Evolutionary conservation across 164 flowering plant species (phyloP).

Genomic region (Euptelea pleiosperma): DNA sequence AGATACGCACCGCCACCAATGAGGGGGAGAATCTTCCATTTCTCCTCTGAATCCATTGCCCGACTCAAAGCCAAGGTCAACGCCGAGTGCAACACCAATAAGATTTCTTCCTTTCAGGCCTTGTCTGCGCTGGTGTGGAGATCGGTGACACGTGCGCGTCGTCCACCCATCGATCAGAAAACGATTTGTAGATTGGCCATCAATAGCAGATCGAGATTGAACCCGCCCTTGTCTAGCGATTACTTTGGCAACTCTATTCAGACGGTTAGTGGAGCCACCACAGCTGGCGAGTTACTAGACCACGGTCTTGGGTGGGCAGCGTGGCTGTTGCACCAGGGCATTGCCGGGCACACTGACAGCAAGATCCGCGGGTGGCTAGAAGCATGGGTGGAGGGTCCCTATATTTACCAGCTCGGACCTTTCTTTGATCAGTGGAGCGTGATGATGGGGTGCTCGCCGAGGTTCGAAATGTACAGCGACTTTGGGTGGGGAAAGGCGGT

Average conservation of each 20-base stretch:
- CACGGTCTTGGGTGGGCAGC: constrained; percentile 46
- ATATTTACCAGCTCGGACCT: constrained; percentile 19
- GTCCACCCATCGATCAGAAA: constrained; percentile 11
- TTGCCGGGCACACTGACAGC: constrained; percentile 24
- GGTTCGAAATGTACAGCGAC: constrained; percentile 50
- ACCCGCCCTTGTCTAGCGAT: constrained; percentile 33
- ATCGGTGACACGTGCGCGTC: constrained; percentile 39
- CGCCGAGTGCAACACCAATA: constrained; percentile 22
- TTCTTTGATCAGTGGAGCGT: constrained; percentile 24
- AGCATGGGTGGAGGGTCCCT: constrained; percentile 24
- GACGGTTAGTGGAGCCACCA: constrained; percentile 12
- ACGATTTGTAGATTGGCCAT: constrained; percentile 34
- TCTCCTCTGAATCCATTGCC: constrained; percentile 40
- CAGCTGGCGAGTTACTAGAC: constrained; percentile 35
- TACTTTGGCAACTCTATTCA: constrained; percentile 48
- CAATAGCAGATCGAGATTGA: constrained; percentile 34
- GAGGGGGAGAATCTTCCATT: constrained; percentile 44
- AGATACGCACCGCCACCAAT: constrained; percentile 28
- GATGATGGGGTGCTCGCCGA: constrained; percentile 47
- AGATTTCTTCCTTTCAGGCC: constrained; percentile 61
- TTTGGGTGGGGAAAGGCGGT: constrained; percentile 53
- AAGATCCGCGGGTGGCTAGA: constrained; percentile 15
- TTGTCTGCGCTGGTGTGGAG: constrained; percentile 53
- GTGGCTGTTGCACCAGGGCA: constrained; percentile 30
- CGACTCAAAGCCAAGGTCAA: constrained; percentile 46